Percentiles rank a stretch among this genome's conserved stretches.
These are phyloP conservation scores for Aspergillus haitiensis DNA, from an alignment of 495 filamentous ascomycete genomes.

Conservation along the genomic window DNA sequence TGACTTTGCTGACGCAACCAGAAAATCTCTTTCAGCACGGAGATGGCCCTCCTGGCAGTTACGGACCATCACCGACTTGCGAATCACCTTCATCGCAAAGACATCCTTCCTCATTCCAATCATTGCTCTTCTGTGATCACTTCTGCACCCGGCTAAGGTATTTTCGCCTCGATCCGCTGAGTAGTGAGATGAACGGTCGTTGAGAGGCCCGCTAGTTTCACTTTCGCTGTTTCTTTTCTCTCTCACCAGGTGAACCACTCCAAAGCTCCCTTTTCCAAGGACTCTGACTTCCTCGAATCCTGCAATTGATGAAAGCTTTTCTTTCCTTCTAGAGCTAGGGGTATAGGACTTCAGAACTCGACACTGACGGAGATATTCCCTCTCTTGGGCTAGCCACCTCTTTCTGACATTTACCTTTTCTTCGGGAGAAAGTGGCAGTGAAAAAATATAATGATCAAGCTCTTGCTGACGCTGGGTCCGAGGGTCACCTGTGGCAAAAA, in stretches of 20 bases:
- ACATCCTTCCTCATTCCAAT: slow-evolving; percentile 54
- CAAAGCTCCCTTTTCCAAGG: slow-evolving; percentile 96
- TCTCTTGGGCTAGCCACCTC: slow-evolving; percentile 66
- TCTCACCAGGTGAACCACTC: slow-evolving; percentile 80
- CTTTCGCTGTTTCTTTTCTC: slow-evolving; percentile 46
- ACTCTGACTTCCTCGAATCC: slow-evolving; percentile 79
- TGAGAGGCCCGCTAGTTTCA: background rate
- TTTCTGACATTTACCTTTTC: slow-evolving; percentile 56
- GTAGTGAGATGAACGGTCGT: background rate
- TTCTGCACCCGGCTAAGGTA: slow-evolving; percentile 8
- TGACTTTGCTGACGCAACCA: slow-evolving; percentile 79
- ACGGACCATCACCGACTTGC: slow-evolving; percentile 85
- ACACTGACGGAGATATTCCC: slow-evolving; percentile 70
- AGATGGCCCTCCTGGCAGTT: slow-evolving; percentile 91
- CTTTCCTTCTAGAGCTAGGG: slow-evolving; percentile 31
- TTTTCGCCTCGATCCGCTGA: background rate
- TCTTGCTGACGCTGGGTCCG: slow-evolving; percentile 66
- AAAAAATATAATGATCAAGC: slow-evolving; percentile 62
- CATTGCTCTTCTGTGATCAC: slow-evolving; percentile 31
- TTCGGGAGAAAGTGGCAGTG: slow-evolving; percentile 50
- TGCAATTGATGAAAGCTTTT: slow-evolving; percentile 50
- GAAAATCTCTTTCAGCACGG: slow-evolving; percentile 85
- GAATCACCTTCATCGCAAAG: slow-evolving; percentile 96
- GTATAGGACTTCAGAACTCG: slow-evolving; percentile 66
- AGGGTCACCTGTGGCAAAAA: slow-evolving; percentile 55